Percentiles rank a stretch among this genome's conserved stretches.
Conservation (phyloP, 768 basidiomycete genomes). For the Jaapia argillacea region DNA sequence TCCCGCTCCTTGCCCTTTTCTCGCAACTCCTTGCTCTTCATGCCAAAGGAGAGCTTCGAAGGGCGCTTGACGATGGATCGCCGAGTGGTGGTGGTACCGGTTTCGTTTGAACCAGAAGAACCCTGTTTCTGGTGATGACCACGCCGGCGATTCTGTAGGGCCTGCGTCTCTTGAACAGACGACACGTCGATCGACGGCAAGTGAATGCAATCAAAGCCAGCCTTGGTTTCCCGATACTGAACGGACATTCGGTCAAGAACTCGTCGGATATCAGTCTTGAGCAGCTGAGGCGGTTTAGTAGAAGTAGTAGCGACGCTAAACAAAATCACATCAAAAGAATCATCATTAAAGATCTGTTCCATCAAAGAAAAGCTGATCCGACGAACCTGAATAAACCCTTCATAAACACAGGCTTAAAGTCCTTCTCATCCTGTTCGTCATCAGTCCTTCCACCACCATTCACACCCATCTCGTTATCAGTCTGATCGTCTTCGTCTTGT, state of each 20-base stretch:
- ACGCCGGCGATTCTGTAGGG: conserved; percentile 23
- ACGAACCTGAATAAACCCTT: conserved; percentile 91
- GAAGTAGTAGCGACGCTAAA: conserved; percentile 88
- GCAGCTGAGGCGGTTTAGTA: conserved; percentile 70
- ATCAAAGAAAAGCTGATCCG: conserved; percentile 4
- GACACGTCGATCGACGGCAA: conserved; percentile 87
- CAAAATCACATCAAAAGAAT: conserved; percentile 4
- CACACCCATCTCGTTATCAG: conserved; percentile 19
- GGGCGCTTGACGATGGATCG: conserved; percentile 62
- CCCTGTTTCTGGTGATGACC: conserved; percentile 31
- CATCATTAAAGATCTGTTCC: not conserved
- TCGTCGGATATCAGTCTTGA: conserved; percentile 76
- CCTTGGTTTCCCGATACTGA: conserved; percentile 82
- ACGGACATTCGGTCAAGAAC: conserved; percentile 94
- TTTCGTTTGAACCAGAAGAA: conserved; percentile 44
- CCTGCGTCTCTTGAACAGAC: conserved; percentile 42
- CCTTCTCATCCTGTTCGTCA: conserved; percentile 46
- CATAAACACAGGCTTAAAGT: conserved; percentile 89
- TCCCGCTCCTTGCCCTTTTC: conserved; percentile 30
- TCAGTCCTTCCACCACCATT: conserved; percentile 17
- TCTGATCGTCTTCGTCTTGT: conserved; percentile 31
- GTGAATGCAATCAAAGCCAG: conserved; percentile 95
- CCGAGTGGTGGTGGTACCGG: conserved; percentile 26
- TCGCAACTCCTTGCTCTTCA: conserved; percentile 47
- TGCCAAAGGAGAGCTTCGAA: conserved; percentile 70